A percentile compares a stretch with the other conserved stretches of the same genome.
Conservation (phyloP, 805 yeast genomes). For the Scheffersomyces lignosus region DNA sequence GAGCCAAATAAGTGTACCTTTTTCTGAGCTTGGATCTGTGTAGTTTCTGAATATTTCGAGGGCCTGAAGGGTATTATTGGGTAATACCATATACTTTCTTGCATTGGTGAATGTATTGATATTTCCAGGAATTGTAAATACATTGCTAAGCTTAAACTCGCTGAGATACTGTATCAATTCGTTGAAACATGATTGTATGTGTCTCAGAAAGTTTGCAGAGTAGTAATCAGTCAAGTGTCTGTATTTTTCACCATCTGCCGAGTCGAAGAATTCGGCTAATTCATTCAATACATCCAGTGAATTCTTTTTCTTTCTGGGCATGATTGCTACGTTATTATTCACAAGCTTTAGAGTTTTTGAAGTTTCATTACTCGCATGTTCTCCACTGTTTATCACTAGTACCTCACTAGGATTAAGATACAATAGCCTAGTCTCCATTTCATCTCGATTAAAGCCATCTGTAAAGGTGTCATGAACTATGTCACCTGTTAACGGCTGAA, state of each 20-base stretch:
- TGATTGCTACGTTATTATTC: conserved; percentile 10
- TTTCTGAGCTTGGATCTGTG: conserved; percentile 48
- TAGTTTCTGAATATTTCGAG: conserved; percentile 73
- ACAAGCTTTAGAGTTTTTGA: conserved; percentile 16
- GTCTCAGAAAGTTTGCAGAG: conserved; percentile 15
- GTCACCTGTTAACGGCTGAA: conserved; percentile 74
- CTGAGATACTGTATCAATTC: conserved; percentile 54
- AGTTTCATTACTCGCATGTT: conserved; percentile 37
- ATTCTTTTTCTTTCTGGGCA: conserved; percentile 3
- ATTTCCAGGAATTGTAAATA: conserved; percentile 54
- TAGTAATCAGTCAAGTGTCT: conserved; percentile 24
- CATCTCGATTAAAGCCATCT: conserved; percentile 57
- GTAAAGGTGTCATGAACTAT: conserved; percentile 68
- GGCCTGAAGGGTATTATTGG: conserved; percentile 64
- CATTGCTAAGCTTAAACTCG: conserved; percentile 61
- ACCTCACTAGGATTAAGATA: conserved; percentile 81
- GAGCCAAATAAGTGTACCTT: conserved; percentile 79
- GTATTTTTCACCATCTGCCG: conserved; percentile 17
- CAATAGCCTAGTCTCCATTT: conserved; percentile 69
- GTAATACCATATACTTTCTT: conserved; percentile 54
- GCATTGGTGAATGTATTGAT: conserved; percentile 50
- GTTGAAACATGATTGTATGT: conserved; percentile 38
- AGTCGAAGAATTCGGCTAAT: conserved; percentile 20
- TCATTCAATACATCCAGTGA: conserved; percentile 3
- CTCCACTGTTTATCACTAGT: conserved; percentile 36